A percentile compares a stretch with the other conserved stretches of the same genome.
Conservation (phyloP, 768 basidiomycete genomes). For the Pleurotus citrinopileatus region DNA sequence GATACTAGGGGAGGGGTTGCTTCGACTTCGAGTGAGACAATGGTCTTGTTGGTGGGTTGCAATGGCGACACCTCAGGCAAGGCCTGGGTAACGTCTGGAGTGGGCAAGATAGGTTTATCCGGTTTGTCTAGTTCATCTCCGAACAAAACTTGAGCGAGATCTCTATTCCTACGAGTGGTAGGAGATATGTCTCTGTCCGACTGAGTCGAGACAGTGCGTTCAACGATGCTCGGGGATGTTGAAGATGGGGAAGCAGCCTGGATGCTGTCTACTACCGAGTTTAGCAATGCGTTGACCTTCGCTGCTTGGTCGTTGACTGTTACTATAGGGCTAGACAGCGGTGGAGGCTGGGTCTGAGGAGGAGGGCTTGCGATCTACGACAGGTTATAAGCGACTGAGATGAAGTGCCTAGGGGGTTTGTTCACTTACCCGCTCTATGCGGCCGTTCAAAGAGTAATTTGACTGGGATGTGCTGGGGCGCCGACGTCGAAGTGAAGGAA, state of each 20-base stretch:
- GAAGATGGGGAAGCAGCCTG: conserved; percentile 26
- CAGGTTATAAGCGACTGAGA: conserved; percentile 13
- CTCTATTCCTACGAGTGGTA: conserved; percentile 62
- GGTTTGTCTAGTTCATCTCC: conserved; percentile 40
- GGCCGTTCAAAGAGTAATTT: conserved; percentile 60
- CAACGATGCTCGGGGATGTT: conserved; percentile 14
- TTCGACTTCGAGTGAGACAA: neutral
- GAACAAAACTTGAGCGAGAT: conserved; percentile 76
- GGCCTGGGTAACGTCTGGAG: conserved; percentile 21
- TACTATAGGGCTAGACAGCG: conserved; percentile 29
- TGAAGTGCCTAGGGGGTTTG: too few relatives aligned
- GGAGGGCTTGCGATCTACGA: conserved; percentile 60
- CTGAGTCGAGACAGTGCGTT: conserved; percentile 15
- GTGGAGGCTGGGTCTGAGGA: conserved; percentile 40
- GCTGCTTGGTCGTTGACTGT: conserved; percentile 45
- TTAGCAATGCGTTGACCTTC: conserved; percentile 65
- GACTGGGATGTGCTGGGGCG: conserved; percentile 85
- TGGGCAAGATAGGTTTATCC: conserved; percentile 20
- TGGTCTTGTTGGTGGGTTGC: neutral
- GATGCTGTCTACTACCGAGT: conserved; percentile 58
- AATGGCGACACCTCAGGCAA: neutral
- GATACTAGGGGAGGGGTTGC: neutral
- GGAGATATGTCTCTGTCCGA: conserved; percentile 39
- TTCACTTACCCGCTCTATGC: conserved; percentile 34
- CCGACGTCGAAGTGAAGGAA: conserved; percentile 69